Evolutionary conservation across 768 basidiomycete species (phyloP).

Genomic region (Myochromella boudieri): DNA sequence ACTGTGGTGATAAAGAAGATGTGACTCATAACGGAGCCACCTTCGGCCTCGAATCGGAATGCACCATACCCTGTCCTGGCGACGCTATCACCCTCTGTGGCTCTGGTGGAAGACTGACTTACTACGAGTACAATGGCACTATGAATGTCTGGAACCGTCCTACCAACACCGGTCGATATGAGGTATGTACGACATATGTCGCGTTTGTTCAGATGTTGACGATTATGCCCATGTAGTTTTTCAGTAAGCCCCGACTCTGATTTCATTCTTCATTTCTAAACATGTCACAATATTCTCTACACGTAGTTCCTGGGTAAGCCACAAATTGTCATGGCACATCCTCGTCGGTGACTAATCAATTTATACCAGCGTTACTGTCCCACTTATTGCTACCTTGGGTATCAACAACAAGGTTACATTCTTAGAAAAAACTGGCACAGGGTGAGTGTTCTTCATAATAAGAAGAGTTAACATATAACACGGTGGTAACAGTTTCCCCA

Average conservation of each 20-base stretch:
- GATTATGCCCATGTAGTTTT: slow-evolving; percentile 34
- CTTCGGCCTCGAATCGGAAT: slow-evolving; percentile 42
- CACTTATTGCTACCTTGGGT: slow-evolving; percentile 73
- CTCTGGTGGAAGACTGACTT: slow-evolving; percentile 48
- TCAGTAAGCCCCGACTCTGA: slow-evolving; percentile 34
- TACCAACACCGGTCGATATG: slow-evolving; percentile 62
- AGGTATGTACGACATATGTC: slow-evolving; percentile 53
- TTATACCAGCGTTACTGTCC: slow-evolving; percentile 59
- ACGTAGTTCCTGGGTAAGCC: slow-evolving; percentile 55
- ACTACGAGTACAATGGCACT: slow-evolving; percentile 53
- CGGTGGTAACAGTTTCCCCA: slow-evolving; percentile 37
- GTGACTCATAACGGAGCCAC: slow-evolving; percentile 39
- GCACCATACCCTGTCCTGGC: slow-evolving; percentile 60
- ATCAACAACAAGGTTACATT: slow-evolving; percentile 82
- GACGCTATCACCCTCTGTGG: slow-evolving; percentile 73
- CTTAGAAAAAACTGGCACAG: slow-evolving; percentile 73
- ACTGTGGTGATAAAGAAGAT: slow-evolving; percentile 69
- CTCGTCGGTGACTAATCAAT: slow-evolving; percentile 3
- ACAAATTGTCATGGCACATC: no score
- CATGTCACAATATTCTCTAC: not conserved
- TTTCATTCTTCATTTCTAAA: not conserved
- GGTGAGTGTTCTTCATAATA: slow-evolving; percentile 27
- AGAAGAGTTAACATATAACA: slow-evolving; percentile 7
- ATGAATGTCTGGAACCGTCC: slow-evolving; percentile 69
- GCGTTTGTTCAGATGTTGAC: not conserved